phyloP scores from a whole-genome alignment of 1,284 basidiomycete species.

The Meripilus lineatus region DNA sequence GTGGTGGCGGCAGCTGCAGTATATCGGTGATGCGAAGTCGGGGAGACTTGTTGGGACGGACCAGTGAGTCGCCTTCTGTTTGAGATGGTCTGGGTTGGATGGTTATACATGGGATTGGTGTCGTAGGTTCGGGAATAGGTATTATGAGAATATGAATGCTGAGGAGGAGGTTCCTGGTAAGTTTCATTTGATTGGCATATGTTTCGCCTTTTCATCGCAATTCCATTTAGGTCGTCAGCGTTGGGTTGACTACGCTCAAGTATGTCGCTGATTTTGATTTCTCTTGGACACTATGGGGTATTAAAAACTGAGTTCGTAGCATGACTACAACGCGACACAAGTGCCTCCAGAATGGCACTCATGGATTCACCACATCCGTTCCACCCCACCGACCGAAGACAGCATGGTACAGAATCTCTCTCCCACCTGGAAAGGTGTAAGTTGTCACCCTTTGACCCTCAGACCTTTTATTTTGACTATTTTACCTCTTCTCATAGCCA shows the following conservation, averaged over 20 bases:
- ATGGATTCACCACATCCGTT: constrained; percentile 90
- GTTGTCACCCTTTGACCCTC: constrained; percentile 26
- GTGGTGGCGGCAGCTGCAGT: constrained; percentile 84
- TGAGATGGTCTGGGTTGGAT: constrained; percentile 1
- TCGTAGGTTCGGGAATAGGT: constrained; percentile 81
- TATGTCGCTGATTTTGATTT: constrained; percentile 26
- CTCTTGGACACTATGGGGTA: background rate
- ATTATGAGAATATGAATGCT: constrained; percentile 85
- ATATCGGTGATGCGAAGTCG: constrained; percentile 89
- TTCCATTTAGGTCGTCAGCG: constrained; percentile 76
- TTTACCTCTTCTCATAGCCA: constrained; percentile 39
- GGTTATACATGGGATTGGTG: constrained; percentile 3
- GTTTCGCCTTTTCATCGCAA: background rate
- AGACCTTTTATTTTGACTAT: background rate
- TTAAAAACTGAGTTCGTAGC: constrained; percentile 35
- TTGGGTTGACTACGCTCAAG: constrained; percentile 91
- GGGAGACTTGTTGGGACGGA: constrained; percentile 79
- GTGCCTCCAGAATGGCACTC: constrained; percentile 94
- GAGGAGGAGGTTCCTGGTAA: constrained; percentile 83
- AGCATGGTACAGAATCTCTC: constrained; percentile 59
- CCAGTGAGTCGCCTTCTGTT: constrained; percentile 50
- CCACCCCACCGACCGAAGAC: constrained; percentile 75
- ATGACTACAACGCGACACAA: constrained; percentile 86
- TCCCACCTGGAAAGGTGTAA: constrained; percentile 81
- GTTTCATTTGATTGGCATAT: constrained; percentile 18